Evolutionary conservation across 2,329 filamentous ascomycete genomes (phyloP).

Genomic region (Pezicula rhizophila): DNA sequence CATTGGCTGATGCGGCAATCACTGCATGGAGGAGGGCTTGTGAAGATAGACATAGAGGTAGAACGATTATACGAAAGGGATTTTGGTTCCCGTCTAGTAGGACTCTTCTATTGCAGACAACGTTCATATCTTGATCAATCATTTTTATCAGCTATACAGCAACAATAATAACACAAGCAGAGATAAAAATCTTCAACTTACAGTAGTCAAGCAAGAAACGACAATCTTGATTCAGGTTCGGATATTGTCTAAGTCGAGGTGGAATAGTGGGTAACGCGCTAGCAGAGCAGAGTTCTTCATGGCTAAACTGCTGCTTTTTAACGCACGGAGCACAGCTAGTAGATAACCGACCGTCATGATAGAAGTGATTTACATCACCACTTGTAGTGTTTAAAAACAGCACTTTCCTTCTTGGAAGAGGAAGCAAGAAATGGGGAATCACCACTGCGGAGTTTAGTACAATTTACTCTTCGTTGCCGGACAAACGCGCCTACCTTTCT

Average conservation of each 20-base stretch:
- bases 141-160: no score
- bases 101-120: background rate
- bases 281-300: no score
- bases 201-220: background rate
- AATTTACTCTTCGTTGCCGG: background rate
- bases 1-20: background rate
- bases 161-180: no score
- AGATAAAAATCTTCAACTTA: background rate
- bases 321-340: background rate
- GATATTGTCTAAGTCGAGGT: no score
- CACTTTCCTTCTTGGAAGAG: background rate
- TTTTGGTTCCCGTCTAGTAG: background rate
- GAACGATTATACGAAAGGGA: background rate
- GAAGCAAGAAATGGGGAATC: no score
- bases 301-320: no score
- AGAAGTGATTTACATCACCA: background rate
- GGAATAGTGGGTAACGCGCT: no score
- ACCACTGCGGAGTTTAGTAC: no score
- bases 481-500: background rate
- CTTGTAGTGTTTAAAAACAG: background rate
- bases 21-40: background rate
- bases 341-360: background rate
- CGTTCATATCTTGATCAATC: background rate
- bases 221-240: no score
- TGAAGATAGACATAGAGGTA: background rate